Evolutionary conservation across 2,329 filamentous ascomycete species (phyloP).

Genomic region (Metarhizium robertsii): DNA sequence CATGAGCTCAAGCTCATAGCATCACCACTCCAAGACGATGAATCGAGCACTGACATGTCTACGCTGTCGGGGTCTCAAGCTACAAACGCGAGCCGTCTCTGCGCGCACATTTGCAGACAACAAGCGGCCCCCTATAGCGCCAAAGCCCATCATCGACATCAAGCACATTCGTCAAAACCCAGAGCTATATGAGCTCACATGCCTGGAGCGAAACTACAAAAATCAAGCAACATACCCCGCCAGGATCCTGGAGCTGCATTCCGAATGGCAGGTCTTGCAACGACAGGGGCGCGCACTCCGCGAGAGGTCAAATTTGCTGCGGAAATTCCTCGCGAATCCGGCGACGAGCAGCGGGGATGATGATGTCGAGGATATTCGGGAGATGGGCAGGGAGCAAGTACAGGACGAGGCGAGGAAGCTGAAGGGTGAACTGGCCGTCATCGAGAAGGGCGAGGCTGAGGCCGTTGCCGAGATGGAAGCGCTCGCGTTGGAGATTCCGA

Average conservation of each 20-base stretch:
- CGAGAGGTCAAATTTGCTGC: constrained; percentile 57
- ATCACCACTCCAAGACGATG: constrained; percentile 16
- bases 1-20: neutral
- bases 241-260: constrained; percentile 46
- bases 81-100: constrained; percentile 8
- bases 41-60: constrained; percentile 19
- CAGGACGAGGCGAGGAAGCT: constrained; percentile 54
- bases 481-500: constrained; percentile 73
- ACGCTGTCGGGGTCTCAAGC: constrained; percentile 14
- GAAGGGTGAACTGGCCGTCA: constrained; percentile 51
- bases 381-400: constrained; percentile 39
- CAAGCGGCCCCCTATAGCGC: constrained; percentile 58
- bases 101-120: constrained; percentile 16
- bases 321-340: constrained; percentile 43
- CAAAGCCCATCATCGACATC: constrained; percentile 71
- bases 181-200: constrained; percentile 73
- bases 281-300: constrained; percentile 50
- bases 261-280: constrained; percentile 52
- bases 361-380: constrained; percentile 24
- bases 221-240: constrained; percentile 43
- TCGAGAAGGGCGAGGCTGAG: constrained; percentile 53
- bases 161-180: constrained; percentile 85
- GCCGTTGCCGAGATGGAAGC: constrained; percentile 57
- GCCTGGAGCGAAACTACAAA: constrained; percentile 74
- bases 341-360: constrained; percentile 35